A percentile compares a stretch with the other conserved stretches of the same genome.
Conservation (phyloP, 179 eudicot species). For the Patellifolia procumbens region DNA sequence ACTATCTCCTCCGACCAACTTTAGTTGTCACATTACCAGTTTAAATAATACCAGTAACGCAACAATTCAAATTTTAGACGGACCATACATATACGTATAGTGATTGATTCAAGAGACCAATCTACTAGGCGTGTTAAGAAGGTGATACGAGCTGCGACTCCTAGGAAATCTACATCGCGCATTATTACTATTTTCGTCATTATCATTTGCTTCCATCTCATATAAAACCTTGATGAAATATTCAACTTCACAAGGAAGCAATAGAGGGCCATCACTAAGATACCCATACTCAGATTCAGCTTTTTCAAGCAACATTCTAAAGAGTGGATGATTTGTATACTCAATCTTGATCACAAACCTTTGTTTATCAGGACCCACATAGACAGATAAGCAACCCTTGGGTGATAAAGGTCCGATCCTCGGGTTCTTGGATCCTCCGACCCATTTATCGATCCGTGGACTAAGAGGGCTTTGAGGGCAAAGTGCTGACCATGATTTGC, state of each 20-base stretch:
- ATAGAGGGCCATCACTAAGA: slow-evolving; percentile 44
- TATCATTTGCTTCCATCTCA: slow-evolving; percentile 44
- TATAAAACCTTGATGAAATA: slow-evolving; percentile 38
- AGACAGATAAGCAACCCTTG: slow-evolving; percentile 56
- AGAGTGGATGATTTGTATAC: slow-evolving; percentile 50
- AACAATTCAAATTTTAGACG: background rate
- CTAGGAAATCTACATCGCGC: slow-evolving; percentile 25
- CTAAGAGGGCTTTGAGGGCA: slow-evolving; percentile 4
- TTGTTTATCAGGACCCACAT: slow-evolving; percentile 56
- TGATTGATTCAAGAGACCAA: slow-evolving; percentile 22
- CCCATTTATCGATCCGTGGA: background rate
- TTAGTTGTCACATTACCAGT: background rate
- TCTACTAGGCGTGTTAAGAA: slow-evolving; percentile 26
- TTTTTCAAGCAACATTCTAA: slow-evolving; percentile 54
- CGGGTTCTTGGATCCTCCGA: slow-evolving; percentile 5
- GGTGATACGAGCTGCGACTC: slow-evolving; percentile 31
- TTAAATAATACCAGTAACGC: background rate
- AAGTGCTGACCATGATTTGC: slow-evolving; percentile 49
- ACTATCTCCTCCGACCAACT: background rate
- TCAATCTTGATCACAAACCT: slow-evolving; percentile 55
- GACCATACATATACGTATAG: background rate
- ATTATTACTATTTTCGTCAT: background rate
- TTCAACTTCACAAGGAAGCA: slow-evolving; percentile 56
- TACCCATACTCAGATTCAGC: slow-evolving; percentile 62
- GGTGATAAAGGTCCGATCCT: slow-evolving; percentile 40